phyloP scores from a whole-genome alignment of 257 asterid species.

The Solanum ahanhuiri region DNA sequence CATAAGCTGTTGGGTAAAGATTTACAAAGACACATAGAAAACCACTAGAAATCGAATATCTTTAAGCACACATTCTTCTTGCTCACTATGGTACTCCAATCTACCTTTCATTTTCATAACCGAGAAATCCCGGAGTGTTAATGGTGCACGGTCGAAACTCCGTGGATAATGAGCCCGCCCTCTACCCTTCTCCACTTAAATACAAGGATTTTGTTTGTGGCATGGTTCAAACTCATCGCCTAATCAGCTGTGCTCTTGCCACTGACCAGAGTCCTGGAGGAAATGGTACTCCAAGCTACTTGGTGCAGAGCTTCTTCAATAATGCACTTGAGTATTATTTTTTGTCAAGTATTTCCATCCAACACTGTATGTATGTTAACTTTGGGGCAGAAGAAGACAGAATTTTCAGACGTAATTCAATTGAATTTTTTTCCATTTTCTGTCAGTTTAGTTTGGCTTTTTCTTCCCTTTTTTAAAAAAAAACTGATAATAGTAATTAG shows the following conservation, averaged over 20 bases:
- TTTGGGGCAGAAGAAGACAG: not conserved
- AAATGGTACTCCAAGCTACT: not conserved
- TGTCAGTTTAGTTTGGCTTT: not conserved
- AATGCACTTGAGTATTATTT: not conserved
- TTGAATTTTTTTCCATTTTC: not conserved
- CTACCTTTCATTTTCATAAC: not conserved
- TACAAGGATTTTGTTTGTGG: not conserved
- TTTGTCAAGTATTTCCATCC: not conserved
- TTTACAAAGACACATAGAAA: not conserved
- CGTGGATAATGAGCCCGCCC: not conserved
- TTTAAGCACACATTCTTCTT: not conserved
- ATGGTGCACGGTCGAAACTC: not conserved
- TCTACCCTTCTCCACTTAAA: not conserved
- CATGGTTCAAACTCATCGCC: not conserved
- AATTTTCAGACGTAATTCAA: not conserved
- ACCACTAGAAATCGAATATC: not conserved
- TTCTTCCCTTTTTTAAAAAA: not conserved
- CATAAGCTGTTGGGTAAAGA: not conserved
- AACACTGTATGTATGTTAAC: not conserved
- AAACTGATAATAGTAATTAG: not conserved
- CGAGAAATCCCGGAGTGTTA: not conserved
- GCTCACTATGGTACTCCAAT: not conserved
- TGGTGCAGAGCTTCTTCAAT: not conserved
- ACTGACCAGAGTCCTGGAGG: not conserved
- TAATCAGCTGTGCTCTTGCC: not conserved